Evolutionary conservation across 2,329 filamentous ascomycete species (phyloP), one percentile per base, ranked within the genome.

Genomic region (Balansia obtecta): DNA sequence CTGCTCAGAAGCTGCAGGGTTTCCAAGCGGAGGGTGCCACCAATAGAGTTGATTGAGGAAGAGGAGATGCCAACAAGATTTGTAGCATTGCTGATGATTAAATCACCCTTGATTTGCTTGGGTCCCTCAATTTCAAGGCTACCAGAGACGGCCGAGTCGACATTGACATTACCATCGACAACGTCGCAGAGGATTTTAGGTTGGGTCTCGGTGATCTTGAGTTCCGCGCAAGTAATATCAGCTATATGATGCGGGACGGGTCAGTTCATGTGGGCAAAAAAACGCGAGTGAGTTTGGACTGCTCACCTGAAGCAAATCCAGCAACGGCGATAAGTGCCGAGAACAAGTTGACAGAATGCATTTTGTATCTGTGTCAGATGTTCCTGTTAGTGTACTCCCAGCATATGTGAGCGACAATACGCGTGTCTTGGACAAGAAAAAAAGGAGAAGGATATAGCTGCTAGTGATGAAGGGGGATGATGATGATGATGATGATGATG

Each of bases 1-100:
- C 72, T 77, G 59, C 76, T 80, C 50, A 98, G 75, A 37, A 79
- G 71, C 54, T 83, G 86, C 51, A 88, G 73, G 57, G 80, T 80
- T 58, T 77, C 71, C 55, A 97, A 71, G 52, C 71, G 68, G 73
- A 96, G 89, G n/a, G 65, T 68, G 46, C 85, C 82, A 45, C 74
- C 76, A 62, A 98, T 86, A 47, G 71, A 70, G 56, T 70, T 63
- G 56, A 97, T 74, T 50, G 75, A 73, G 54, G 70, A 65, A 55
- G 80, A 84, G 49, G 71, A 68, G 54, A 96, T 68, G 51, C 72
- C 75, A 61, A 79, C 79, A 54, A 96, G 70, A 44, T 60, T 57
- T 8, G 64, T 59, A 55, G 77, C 73, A 55, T 81, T 78, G 69
- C 88, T 85, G 64, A 78, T 68, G 44, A 77, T 74, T 51, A 86